These are phyloP conservation scores for Aspergillus calidoustus DNA, from an alignment of 2,329 filamentous ascomycete genomes.

Conservation along the genomic window DNA sequence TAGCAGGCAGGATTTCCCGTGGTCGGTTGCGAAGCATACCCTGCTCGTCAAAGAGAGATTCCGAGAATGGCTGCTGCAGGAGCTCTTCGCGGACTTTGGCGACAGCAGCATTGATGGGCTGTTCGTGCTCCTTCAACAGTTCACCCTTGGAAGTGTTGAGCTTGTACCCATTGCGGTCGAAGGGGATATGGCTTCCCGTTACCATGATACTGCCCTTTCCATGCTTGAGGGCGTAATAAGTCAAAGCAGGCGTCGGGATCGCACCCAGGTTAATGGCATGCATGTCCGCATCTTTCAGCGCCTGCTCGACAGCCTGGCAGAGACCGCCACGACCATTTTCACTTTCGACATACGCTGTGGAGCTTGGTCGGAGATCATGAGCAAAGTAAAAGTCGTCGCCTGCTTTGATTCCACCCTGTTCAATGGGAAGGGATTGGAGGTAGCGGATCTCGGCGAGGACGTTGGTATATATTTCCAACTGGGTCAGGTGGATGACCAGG, in stretches of 20 bases:
- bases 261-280: constrained; percentile 36
- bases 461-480: constrained; percentile 42
- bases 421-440: constrained; percentile 31
- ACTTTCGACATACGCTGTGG: constrained; percentile 34
- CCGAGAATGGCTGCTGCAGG: constrained; percentile 29
- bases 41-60: constrained; percentile 35
- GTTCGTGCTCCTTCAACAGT: constrained; percentile 38
- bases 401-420: constrained; percentile 33
- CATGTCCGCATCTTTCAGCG: constrained; percentile 36
- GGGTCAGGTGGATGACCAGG: constrained; percentile 37
- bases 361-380: constrained; percentile 40
- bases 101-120: constrained; percentile 37
- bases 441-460: constrained; percentile 39
- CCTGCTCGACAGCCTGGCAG: constrained; percentile 36
- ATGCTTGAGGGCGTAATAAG: constrained; percentile 33
- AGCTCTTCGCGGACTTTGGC: constrained; percentile 30
- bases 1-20: constrained; percentile 11
- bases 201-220: constrained; percentile 42
- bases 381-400: constrained; percentile 41
- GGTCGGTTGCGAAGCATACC: constrained; percentile 31
- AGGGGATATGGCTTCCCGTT: constrained; percentile 42
- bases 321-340: constrained; percentile 32
- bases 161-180: constrained; percentile 42
- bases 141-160: constrained; percentile 40
- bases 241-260: constrained; percentile 39